Evolutionary conservation across 495 filamentous ascomycete genomes (phyloP).

Genomic region (Articulospora tetracladia): DNA sequence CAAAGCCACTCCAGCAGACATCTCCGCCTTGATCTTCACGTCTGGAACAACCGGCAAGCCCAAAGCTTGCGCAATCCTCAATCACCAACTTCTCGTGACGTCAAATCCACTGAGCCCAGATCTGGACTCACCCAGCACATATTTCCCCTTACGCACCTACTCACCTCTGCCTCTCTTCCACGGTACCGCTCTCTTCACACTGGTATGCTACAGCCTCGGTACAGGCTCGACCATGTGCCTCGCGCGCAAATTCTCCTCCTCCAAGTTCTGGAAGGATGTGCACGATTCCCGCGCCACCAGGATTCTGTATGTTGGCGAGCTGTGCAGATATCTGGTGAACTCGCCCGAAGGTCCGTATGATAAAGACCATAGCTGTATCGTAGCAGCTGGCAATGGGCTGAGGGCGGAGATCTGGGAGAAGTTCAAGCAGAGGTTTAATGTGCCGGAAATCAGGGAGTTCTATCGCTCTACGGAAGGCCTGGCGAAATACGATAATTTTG

Average conservation of each 20-base stretch:
- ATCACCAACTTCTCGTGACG: slow-evolving; percentile 22
- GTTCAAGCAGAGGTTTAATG: slow-evolving; percentile 20
- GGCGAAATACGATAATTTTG: slow-evolving; percentile 26
- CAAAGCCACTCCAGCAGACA: slow-evolving; percentile 28
- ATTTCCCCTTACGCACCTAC: slow-evolving; percentile 34
- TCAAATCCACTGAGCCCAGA: slow-evolving; percentile 38
- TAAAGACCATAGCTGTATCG: slow-evolving; percentile 21
- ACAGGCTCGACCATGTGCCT: slow-evolving; percentile 42
- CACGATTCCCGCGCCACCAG: slow-evolving; percentile 26
- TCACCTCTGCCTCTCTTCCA: slow-evolving; percentile 27
- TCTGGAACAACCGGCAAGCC: slow-evolving; percentile 28
- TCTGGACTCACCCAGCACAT: slow-evolving; percentile 33
- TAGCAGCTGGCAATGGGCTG: slow-evolving; percentile 24
- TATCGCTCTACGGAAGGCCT: slow-evolving; percentile 24
- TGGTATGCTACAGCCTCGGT: slow-evolving; percentile 37
- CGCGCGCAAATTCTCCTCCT: slow-evolving; percentile 28
- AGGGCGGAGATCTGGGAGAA: slow-evolving; percentile 26
- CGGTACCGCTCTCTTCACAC: slow-evolving; percentile 24
- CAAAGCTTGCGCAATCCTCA: slow-evolving; percentile 26
- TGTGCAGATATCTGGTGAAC: slow-evolving; percentile 29
- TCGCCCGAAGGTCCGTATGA: slow-evolving; percentile 17
- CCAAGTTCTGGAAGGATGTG: slow-evolving; percentile 35
- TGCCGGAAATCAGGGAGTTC: slow-evolving; percentile 26
- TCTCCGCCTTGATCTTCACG: slow-evolving; percentile 19
- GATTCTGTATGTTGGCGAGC: slow-evolving; percentile 37